These are phyloP conservation scores for Malus fusca DNA, from an alignment of 306 rosid species.

Conservation along the genomic window DNA sequence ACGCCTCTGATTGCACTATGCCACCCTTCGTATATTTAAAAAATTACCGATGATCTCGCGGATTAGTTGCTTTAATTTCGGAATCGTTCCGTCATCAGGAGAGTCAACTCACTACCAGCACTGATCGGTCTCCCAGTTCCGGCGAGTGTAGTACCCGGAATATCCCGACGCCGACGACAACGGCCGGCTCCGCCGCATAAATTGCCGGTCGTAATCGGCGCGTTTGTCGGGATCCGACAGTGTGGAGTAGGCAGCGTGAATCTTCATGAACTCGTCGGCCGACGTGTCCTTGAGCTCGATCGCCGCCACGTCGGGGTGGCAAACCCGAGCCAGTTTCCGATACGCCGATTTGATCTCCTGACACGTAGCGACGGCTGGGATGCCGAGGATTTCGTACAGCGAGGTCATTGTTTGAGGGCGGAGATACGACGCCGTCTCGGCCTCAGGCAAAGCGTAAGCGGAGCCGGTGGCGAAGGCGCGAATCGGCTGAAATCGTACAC, in stretches of 20 bases:
- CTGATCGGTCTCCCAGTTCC: constrained; percentile 98
- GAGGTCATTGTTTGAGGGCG: constrained; percentile 23
- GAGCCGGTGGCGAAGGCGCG: constrained; percentile 32
- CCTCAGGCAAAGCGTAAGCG: constrained; percentile 22
- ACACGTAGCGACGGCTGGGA: constrained; percentile 53
- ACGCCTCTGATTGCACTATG: constrained; percentile 18
- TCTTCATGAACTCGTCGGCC: constrained; percentile 63
- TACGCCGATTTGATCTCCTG: constrained; percentile 85
- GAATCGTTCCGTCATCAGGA: neutral
- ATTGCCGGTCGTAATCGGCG: constrained; percentile 63
- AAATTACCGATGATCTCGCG: neutral
- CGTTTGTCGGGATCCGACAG: constrained; percentile 82
- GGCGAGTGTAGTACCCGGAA: constrained; percentile 45
- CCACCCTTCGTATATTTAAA: neutral
- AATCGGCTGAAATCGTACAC: constrained; percentile 14
- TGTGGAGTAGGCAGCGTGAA: constrained; percentile 80
- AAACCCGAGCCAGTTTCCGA: constrained; percentile 62
- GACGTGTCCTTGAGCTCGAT: constrained; percentile 49
- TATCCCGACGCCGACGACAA: constrained; percentile 29
- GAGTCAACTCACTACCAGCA: constrained; percentile 79
- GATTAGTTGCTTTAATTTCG: neutral
- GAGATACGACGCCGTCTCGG: constrained; percentile 27
- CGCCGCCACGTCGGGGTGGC: constrained; percentile 86
- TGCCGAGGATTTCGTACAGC: constrained; percentile 67
- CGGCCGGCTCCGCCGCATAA: constrained; percentile 43